A percentile compares a stretch with the other conserved stretches of the same genome.
Evolutionary conservation across 768 basidiomycete species (phyloP).

Genomic region (Galerina marginata): DNA sequence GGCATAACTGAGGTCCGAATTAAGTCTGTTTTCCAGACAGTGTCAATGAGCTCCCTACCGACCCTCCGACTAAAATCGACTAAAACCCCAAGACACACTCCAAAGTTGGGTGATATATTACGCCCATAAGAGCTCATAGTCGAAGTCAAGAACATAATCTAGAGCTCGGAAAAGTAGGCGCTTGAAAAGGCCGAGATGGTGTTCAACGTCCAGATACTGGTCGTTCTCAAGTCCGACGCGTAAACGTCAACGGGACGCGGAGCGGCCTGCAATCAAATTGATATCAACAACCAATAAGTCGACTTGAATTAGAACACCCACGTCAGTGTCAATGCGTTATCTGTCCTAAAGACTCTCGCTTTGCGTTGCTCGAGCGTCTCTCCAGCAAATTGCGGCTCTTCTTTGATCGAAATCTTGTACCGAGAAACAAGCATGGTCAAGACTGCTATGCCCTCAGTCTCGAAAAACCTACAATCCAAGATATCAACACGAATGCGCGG

Average conservation of each 20-base stretch:
- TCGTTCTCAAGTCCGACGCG: constrained; percentile 8
- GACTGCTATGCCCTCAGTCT: constrained; percentile 55
- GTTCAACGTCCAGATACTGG: too few relatives aligned
- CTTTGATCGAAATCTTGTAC: constrained; percentile 53
- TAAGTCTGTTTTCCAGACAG: too few relatives aligned
- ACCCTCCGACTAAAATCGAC: too few relatives aligned
- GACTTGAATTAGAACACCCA: neutral
- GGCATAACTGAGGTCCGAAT: too few relatives aligned
- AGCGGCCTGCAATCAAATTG: constrained; percentile 19
- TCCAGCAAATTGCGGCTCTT: constrained; percentile 51
- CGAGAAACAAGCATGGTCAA: constrained; percentile 51
- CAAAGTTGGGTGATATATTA: too few relatives aligned
- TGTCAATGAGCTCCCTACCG: too few relatives aligned
- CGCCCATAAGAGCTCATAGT: too few relatives aligned
- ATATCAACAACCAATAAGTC: neutral
- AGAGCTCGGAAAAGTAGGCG: too few relatives aligned
- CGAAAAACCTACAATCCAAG: constrained; percentile 41
- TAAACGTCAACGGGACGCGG: constrained; percentile 31
- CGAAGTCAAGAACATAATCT: too few relatives aligned
- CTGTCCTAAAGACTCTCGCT: constrained; percentile 40
- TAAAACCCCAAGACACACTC: too few relatives aligned
- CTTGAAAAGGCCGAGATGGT: too few relatives aligned
- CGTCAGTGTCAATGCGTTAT: constrained; percentile 42
- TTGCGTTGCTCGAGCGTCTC: constrained; percentile 53
- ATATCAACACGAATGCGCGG: constrained; percentile 15